Conservation (phyloP, 495 filamentous ascomycete species). For the Aspergillus kassunensis region DNA sequence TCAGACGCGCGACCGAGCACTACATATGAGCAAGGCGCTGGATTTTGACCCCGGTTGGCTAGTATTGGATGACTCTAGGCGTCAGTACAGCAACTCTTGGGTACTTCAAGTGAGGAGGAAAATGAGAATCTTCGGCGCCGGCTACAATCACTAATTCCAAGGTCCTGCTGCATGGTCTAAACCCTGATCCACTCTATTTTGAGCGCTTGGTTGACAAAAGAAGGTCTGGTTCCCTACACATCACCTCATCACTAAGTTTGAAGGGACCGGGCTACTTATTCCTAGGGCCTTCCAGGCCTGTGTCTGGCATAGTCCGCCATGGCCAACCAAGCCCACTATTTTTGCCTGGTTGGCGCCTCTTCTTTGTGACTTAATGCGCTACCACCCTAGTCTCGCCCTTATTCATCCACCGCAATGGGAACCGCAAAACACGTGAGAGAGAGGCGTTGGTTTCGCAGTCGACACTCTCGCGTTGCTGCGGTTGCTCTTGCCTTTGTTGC, state of each 20-base stretch:
- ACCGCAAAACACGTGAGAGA: conserved; percentile 37
- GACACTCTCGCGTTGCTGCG: conserved; percentile 27
- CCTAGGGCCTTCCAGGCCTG: conserved; percentile 14
- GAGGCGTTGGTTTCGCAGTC: conserved; percentile 28
- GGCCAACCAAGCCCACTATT: conserved; percentile 22
- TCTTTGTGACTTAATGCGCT: conserved; percentile 8
- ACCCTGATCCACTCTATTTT: conserved; percentile 27
- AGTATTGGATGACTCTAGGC: conserved; percentile 18
- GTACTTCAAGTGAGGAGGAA: conserved; percentile 13
- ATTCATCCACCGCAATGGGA: conserved; percentile 17
- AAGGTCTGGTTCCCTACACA: conserved; percentile 13
- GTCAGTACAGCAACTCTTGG: conserved; percentile 16
- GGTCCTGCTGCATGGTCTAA: conserved; percentile 20
- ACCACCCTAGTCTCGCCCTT: conserved; percentile 11
- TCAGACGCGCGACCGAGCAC: conserved; percentile 13
- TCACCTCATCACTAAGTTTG: conserved; percentile 13
- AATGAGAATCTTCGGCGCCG: conserved; percentile 6
- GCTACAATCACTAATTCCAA: conserved; percentile 12
- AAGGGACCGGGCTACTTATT: conserved; percentile 21
- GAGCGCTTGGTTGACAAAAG: conserved; percentile 13
- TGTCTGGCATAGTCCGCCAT: conserved; percentile 12
- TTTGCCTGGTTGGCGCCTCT: conserved; percentile 13
- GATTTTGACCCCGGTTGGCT: conserved; percentile 16
- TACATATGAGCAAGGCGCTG: conserved; percentile 9
- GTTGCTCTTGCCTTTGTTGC: conserved; percentile 26